Percentiles rank a stretch among this genome's conserved stretches.
Evolutionary conservation across 495 filamentous ascomycete genomes (phyloP).

Genomic region (Talaromyces ruber): DNA sequence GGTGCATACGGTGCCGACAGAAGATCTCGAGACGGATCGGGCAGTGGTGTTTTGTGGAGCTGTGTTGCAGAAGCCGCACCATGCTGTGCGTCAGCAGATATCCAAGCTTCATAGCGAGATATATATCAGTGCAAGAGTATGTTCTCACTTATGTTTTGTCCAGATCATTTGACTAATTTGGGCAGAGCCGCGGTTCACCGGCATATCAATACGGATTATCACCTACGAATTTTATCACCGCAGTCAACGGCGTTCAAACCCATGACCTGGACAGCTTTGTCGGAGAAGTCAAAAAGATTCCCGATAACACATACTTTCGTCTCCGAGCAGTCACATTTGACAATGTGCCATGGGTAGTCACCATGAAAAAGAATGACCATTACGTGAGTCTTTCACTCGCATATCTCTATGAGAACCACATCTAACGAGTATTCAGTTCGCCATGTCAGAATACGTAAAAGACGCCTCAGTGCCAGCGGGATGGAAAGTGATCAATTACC

Average conservation of each 20-base stretch:
- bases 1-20: conserved; percentile 79
- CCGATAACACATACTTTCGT: conserved; percentile 95
- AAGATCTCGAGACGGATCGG: conserved; percentile 84
- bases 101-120: conserved; percentile 91
- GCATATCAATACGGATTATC: conserved; percentile 89
- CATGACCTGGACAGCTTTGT: conserved; percentile 74
- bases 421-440: conserved; percentile 46
- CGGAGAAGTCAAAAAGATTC: conserved; percentile 70
- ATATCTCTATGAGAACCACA: not conserved
- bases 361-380: conserved; percentile 99
- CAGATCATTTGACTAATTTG: conserved; percentile 8
- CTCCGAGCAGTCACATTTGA: conserved; percentile 93
- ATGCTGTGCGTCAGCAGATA: conserved; percentile 95
- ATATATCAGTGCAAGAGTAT: conserved; percentile 81
- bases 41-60: conserved; percentile 94
- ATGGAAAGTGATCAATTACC: conserved; percentile 67
- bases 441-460: conserved; percentile 80
- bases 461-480: conserved; percentile 52
- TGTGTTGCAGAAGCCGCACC: conserved; percentile 85
- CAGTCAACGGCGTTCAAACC: conserved; percentile 82
- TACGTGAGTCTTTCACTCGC: conserved; percentile 48
- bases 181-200: conserved; percentile 64
- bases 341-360: conserved; percentile 93
- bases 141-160: conserved; percentile 9
- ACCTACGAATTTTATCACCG: conserved; percentile 94